Conservation (phyloP, 2,329 filamentous ascomycete species). For the Cryphonectria parasitica region DNA sequence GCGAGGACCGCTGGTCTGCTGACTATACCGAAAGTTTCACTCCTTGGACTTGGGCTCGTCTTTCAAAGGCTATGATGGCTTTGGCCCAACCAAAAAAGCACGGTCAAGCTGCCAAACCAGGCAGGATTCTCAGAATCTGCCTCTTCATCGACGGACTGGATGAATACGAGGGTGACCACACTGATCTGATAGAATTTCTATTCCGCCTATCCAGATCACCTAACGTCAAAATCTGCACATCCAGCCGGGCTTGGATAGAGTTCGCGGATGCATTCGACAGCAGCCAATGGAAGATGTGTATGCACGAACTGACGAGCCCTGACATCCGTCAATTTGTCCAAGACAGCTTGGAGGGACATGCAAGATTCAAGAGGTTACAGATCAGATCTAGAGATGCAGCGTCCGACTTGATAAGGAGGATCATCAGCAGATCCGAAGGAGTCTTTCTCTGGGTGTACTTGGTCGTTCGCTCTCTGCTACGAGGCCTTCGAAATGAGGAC, state of each 20-base stretch:
- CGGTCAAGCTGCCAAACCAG: background rate
- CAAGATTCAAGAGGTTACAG: conserved; percentile 4
- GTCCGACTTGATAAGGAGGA: conserved; percentile 2
- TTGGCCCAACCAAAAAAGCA: background rate
- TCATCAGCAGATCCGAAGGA: conserved; percentile 19
- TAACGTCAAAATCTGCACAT: conserved; percentile 28
- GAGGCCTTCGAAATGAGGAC: conserved; percentile 10
- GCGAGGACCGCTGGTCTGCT: conserved; percentile 3
- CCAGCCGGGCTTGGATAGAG: conserved; percentile 27
- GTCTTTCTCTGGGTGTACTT: conserved; percentile 30
- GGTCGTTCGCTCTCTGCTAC: conserved; percentile 19
- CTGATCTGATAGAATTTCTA: conserved; percentile 13
- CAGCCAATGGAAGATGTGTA: conserved; percentile 19
- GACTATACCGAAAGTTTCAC: background rate
- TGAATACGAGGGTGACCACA: conserved; percentile 29
- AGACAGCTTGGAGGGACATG: conserved; percentile 1
- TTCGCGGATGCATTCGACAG: conserved; percentile 21
- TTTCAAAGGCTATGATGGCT: background rate
- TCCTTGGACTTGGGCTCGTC: conserved; percentile 9
- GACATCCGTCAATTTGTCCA: conserved; percentile 26
- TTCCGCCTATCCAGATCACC: background rate
- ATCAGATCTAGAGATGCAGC: background rate
- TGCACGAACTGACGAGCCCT: conserved; percentile 24
- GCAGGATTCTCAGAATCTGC: conserved; percentile 15
- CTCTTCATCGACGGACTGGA: conserved; percentile 29